Evolutionary conservation across 768 basidiomycete genomes (phyloP).

Genomic region (Aureoboletus auriporus): DNA sequence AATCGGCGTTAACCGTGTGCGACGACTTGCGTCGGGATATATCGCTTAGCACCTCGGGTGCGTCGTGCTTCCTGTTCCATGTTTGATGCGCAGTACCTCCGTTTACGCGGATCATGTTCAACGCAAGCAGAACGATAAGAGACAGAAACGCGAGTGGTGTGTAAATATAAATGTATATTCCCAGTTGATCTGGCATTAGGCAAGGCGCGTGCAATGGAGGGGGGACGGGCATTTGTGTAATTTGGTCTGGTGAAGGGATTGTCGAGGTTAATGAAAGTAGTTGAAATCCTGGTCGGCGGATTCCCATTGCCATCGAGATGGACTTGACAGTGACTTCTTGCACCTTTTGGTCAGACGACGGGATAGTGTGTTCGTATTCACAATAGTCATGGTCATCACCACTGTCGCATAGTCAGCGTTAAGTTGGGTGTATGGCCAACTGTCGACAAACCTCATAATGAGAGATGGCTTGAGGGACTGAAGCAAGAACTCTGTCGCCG

Average conservation of each 20-base stretch:
- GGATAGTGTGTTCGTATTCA: conserved; percentile 56
- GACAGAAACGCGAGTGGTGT: conserved; percentile 64
- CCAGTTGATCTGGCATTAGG: conserved; percentile 78
- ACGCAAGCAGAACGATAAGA: conserved; percentile 40
- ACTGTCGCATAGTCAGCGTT: conserved; percentile 34
- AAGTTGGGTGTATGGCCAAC: background rate
- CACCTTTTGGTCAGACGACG: conserved; percentile 26
- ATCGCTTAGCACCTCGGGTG: conserved; percentile 10
- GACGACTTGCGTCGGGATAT: conserved; percentile 4
- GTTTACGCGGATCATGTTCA: conserved; percentile 19
- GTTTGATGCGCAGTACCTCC: conserved; percentile 4
- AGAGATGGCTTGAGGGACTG: conserved; percentile 58
- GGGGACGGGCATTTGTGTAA: conserved; percentile 29
- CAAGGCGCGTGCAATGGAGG: conserved; percentile 60
- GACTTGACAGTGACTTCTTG: conserved; percentile 87
- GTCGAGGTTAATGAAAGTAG: conserved; percentile 68
- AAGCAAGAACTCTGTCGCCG: conserved; percentile 64
- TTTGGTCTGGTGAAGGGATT: conserved; percentile 20
- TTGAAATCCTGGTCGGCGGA: conserved; percentile 83
- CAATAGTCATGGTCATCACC: conserved; percentile 98
- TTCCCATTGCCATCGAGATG: conserved; percentile 86
- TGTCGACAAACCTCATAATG: conserved; percentile 62
- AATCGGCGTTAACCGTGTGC: conserved; percentile 4
- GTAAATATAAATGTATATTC: conserved; percentile 73
- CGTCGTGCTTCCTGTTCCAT: conserved; percentile 3